These are phyloP conservation scores for Microdochium nivale DNA, from an alignment of 2,329 filamentous ascomycete species.

Conservation along the genomic window DNA sequence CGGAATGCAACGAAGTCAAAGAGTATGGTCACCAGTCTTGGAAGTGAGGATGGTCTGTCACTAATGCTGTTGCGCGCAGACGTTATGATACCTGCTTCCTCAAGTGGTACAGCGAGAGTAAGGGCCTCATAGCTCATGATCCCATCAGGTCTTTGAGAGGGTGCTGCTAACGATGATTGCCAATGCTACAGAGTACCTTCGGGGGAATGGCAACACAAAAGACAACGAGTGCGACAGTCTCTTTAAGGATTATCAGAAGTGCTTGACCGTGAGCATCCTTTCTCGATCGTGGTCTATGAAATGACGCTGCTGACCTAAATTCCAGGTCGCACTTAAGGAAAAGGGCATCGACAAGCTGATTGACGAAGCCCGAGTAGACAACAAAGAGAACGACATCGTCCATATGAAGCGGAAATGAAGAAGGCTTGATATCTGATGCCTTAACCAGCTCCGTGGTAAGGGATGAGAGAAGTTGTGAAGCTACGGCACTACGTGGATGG, in stretches of 20 bases:
- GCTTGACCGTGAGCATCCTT: conserved; percentile 58
- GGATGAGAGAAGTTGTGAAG: no score
- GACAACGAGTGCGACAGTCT: conserved; percentile 70
- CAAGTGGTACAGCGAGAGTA: conserved; percentile 99
- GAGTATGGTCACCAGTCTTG: conserved; percentile 55
- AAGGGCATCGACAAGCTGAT: conserved; percentile 89
- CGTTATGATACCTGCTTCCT: conserved; percentile 96
- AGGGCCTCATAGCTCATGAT: conserved; percentile 18
- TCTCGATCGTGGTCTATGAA: conserved; percentile 1
- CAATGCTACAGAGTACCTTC: conserved; percentile 64
- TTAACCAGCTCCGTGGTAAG: no score
- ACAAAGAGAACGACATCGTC: conserved; percentile 75
- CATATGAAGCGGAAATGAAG: conserved; percentile 44
- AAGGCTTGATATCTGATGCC: background rate
- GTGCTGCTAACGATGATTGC: background rate
- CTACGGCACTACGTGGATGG: no score
- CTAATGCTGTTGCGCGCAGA: conserved; percentile 33
- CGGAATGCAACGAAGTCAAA: conserved; percentile 92
- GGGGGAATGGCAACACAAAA: conserved; percentile 72
- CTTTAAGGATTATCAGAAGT: conserved; percentile 84
- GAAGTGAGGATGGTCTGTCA: no score
- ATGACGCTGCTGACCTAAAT: background rate
- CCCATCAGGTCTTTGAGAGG: background rate
- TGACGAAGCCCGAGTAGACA: conserved; percentile 82
- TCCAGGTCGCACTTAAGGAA: conserved; percentile 74